These are phyloP conservation scores for Gossypioides kirkii DNA, from an alignment of 345 rosid species.

Conservation along the genomic window DNA sequence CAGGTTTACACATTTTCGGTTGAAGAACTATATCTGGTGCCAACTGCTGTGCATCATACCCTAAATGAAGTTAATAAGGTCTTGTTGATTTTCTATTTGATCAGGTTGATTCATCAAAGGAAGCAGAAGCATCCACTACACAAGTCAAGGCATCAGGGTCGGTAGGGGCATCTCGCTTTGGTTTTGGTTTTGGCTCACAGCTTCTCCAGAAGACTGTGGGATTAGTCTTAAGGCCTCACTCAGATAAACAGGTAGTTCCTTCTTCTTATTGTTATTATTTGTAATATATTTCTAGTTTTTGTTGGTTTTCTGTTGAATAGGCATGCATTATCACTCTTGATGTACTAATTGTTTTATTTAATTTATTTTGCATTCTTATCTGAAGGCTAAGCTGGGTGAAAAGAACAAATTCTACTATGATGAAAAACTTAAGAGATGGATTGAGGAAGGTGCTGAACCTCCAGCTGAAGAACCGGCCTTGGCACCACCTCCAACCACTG, in stretches of 20 bases:
- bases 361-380: neutral
- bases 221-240: slow-evolving; percentile 65
- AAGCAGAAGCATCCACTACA: slow-evolving; percentile 38
- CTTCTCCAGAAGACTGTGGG: slow-evolving; percentile 84
- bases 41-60: slow-evolving; percentile 8
- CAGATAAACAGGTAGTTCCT: slow-evolving; percentile 59
- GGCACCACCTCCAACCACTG: slow-evolving; percentile 68
- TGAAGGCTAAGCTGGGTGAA: slow-evolving; percentile 93
- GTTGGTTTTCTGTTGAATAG: neutral
- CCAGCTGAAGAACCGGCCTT: slow-evolving; percentile 77
- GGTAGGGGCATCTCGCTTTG: slow-evolving; percentile 62
- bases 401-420: slow-evolving; percentile 85
- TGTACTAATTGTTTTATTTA: slow-evolving; percentile 16
- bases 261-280: neutral
- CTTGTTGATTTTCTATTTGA: slow-evolving; percentile 18
- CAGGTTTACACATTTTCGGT: slow-evolving; percentile 39
- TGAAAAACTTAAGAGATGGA: slow-evolving; percentile 95
- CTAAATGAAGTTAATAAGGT: slow-evolving; percentile 11
- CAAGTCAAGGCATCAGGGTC: slow-evolving; percentile 46
- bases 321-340: neutral
- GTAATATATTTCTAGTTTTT: neutral
- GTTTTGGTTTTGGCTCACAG: slow-evolving; percentile 77
- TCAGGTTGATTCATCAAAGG: slow-evolving; percentile 58
- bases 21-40: neutral
- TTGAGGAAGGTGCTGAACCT: slow-evolving; percentile 89